Base-by-base conservation (phyloP, 2,329 filamentous ascomycete genomes). In the Fusarium illudens region DNA sequence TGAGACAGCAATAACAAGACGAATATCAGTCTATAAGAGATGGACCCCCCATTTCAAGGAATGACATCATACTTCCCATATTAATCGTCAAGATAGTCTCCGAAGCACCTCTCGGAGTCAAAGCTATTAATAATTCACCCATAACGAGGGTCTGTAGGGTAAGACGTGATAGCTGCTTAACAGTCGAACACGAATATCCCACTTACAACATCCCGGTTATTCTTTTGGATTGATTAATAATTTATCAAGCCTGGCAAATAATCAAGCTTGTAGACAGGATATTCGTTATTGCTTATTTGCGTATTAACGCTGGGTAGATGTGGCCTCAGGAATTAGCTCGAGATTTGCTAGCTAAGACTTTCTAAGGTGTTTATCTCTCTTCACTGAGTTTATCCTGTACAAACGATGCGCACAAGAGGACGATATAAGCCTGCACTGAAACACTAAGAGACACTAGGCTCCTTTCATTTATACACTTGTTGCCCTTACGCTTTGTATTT, bases 371-470 rank as follows among this genome's bases (percentile, higher is more conserved):
- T 7, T 5, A 15, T 10, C 4, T 2, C 13, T 10, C 19, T 10
- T 42, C 6, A 3, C 12, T 22, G 4, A 3, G 15, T 8, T 39
- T 12, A 22, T 22, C 11, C 4, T 7, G 19, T 2, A 1, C n/a
- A n/a, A 10, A 39, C 12, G 13, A 15, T 15, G 13, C 22, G 2
- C 8, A 13, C 6, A 8, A 4, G 20, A 20, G 4, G 13, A 25
- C 9, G 5, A 3, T 9, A 4, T 42, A 8, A 22, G n/a, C 3
- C 3, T 10, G 4, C 8, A 6, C 25, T 1, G 4, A 0, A n/a
- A 25, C 6, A 11, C 4, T n/a, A 9, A 0, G 37, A 25, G 13
- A 42, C 3, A 15, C 19, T 2, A n/a, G 3, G n/a, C 11, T 25
- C 7, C 37, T 3, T 25, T 42, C 4, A 25, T n/a, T n/a, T 11